Evolutionary conservation across 371 early-diverging fungal genomes (phyloP).

Genomic region (Apophysomyces elegans): DNA sequence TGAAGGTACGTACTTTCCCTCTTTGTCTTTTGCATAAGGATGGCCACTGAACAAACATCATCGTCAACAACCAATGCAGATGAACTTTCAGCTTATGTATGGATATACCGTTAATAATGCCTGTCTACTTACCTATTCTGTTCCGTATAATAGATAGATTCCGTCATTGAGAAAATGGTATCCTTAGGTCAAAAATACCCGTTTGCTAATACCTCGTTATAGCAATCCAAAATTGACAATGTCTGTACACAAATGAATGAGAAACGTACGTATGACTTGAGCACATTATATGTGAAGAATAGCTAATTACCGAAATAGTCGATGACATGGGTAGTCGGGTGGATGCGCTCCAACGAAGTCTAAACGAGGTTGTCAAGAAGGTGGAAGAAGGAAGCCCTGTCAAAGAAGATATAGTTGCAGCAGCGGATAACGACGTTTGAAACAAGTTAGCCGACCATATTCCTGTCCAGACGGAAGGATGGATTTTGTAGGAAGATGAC

Average conservation of each 20-base stretch:
- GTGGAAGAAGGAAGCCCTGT: neutral
- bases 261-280: neutral
- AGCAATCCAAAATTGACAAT: neutral
- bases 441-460: neutral
- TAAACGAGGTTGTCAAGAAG: neutral
- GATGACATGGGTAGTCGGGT: neutral
- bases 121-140: too few species aligned
- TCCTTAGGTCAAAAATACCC: neutral
- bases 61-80: conserved; percentile 1
- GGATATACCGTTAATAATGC: neutral
- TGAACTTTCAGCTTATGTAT: neutral
- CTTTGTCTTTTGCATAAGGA: neutral
- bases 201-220: neutral
- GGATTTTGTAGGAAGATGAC: too few species aligned
- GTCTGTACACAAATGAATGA: neutral
- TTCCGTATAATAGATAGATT: neutral
- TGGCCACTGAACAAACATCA: neutral
- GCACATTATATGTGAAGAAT: neutral
- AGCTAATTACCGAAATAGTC: neutral
- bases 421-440: neutral
- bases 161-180: conserved; percentile 1
- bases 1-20: too few species aligned
- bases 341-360: neutral
- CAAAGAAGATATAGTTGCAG: neutral
- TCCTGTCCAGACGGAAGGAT: too few species aligned